These are phyloP conservation scores for Arthrobotrys musiformis DNA, from an alignment of 2,329 filamentous ascomycete species.

Conservation along the genomic window DNA sequence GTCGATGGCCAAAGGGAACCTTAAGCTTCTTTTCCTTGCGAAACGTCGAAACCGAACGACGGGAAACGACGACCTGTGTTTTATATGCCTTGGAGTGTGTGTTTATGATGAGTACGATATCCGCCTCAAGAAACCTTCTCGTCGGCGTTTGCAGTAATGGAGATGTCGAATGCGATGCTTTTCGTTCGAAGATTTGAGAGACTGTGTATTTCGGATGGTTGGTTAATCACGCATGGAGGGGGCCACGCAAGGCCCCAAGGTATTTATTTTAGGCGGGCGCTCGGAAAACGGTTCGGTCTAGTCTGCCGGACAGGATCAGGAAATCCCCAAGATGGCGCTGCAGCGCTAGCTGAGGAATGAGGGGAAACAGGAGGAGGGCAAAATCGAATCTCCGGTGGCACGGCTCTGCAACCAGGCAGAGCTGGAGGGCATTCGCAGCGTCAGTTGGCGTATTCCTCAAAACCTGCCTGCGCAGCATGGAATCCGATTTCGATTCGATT, in stretches of 20 bases:
- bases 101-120: neutral
- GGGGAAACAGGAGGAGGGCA: neutral
- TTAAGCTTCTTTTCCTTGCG: conserved; percentile 1
- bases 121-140: neutral
- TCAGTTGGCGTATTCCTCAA: too few species aligned
- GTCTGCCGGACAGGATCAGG: conserved; percentile 1
- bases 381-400: conserved; percentile 4
- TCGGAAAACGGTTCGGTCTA: conserved; percentile 18
- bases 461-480: too few species aligned
- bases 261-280: conserved; percentile 47
- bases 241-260: conserved; percentile 20
- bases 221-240: conserved; percentile 47
- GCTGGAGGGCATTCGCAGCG: too few species aligned
- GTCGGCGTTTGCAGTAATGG: neutral
- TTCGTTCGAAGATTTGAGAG: neutral
- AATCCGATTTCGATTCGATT: too few species aligned
- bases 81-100: neutral
- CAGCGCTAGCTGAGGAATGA: neutral
- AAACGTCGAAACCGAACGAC: neutral
- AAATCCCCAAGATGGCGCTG: conserved; percentile 11
- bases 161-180: neutral
- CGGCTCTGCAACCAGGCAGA: too few species aligned
- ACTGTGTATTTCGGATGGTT: neutral
- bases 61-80: neutral
- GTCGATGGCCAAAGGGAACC: neutral